These are phyloP conservation scores for Calycina marina DNA, from an alignment of 2,329 filamentous ascomycete genomes.

Conservation along the genomic window DNA sequence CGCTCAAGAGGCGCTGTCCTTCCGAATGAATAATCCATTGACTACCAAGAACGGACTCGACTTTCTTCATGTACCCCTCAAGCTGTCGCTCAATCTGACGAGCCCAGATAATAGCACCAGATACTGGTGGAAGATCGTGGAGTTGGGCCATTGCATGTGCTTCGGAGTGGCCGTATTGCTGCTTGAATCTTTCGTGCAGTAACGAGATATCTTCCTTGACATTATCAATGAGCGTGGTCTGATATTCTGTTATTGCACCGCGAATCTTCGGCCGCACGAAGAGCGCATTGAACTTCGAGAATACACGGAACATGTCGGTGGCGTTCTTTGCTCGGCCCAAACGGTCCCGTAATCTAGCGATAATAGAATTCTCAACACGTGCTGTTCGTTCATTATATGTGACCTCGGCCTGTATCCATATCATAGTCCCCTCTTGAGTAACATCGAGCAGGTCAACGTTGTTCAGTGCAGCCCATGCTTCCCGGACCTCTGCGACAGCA, in stretches of 20 bases:
- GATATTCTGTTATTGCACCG: conserved; percentile 93
- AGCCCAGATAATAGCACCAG: conserved; percentile 94
- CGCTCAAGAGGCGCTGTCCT: conserved; percentile 81
- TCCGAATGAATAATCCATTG: conserved; percentile 93
- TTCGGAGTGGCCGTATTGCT: conserved; percentile 96
- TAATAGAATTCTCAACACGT: conserved; percentile 96
- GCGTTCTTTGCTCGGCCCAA: conserved; percentile 92
- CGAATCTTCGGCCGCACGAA: conserved; percentile 98
- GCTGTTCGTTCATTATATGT: conserved; percentile 96
- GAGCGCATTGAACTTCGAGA: conserved; percentile 98
- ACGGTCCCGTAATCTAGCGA: conserved; percentile 80
- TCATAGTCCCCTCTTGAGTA: conserved; percentile 72
- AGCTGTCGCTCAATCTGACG: conserved; percentile 94
- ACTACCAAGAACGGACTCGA: conserved; percentile 91
- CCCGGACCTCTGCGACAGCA: conserved; percentile 87
- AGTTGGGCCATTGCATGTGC: conserved; percentile 97
- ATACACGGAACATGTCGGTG: conserved; percentile 99
- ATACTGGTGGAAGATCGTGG: conserved; percentile 87
- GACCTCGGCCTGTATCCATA: conserved; percentile 88
- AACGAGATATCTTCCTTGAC: conserved; percentile 92
- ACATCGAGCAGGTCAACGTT: conserved; percentile 94
- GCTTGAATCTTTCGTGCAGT: conserved; percentile 94
- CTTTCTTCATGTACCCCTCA: conserved; percentile 94
- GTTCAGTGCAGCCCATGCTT: conserved; percentile 86
- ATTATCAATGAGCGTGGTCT: conserved; percentile 94